Conservation (phyloP, 306 rosid species). For the Prosopis cineraria region DNA sequence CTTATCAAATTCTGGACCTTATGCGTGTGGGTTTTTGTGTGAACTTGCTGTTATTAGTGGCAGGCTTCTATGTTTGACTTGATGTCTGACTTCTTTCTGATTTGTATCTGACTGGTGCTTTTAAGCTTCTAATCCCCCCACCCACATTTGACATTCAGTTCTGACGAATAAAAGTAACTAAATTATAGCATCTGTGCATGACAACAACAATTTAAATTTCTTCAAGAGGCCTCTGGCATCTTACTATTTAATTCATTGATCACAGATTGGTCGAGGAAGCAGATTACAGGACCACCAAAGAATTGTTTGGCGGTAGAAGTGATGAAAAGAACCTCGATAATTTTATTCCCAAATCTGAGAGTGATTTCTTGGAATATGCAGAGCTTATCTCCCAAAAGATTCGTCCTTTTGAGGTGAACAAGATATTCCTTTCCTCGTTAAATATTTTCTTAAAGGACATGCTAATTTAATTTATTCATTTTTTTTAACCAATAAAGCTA, state of each 20-base stretch:
- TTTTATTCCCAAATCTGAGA: constrained; percentile 90
- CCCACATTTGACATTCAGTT: background rate
- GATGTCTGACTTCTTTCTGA: background rate
- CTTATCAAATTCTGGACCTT: background rate
- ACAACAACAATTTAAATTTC: constrained; percentile 1
- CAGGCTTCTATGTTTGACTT: too few relatives aligned
- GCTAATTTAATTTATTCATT: constrained; percentile 24
- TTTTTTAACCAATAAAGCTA: background rate
- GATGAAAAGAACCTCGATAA: constrained; percentile 82
- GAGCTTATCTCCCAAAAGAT: constrained; percentile 77
- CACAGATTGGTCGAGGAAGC: constrained; percentile 90
- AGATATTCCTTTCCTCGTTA: background rate
- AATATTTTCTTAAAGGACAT: constrained; percentile 1
- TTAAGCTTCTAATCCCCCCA: background rate
- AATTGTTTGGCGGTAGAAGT: constrained; percentile 58
- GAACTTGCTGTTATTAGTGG: background rate
- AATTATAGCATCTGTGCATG: background rate
- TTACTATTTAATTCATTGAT: constrained; percentile 10
- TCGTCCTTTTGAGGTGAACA: constrained; percentile 66
- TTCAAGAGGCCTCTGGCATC: background rate
- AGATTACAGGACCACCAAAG: constrained; percentile 80
- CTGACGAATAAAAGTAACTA: background rate
- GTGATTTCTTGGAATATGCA: constrained; percentile 88
- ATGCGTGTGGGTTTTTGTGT: background rate
- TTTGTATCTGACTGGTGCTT: background rate